Conservation (phyloP, 345 rosid genomes). For the Dimocarpus longan region DNA sequence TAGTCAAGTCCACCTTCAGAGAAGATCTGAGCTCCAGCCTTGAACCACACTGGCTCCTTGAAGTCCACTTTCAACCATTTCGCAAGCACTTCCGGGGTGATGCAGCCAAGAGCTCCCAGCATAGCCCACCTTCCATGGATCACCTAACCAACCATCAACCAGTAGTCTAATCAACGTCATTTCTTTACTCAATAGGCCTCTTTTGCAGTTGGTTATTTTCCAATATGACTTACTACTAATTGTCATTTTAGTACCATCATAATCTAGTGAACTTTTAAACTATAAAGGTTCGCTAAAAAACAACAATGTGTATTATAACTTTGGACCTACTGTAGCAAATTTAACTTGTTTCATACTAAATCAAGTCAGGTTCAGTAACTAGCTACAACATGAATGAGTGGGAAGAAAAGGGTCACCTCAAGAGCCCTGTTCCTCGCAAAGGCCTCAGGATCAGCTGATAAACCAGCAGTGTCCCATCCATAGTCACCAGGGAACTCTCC, state of each 20-base stretch:
- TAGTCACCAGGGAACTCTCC: constrained; percentile 97
- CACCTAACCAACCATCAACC: constrained; percentile 41
- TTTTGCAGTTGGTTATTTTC: no score
- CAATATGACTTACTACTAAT: no score
- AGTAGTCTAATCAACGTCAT: background rate
- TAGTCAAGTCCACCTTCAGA: constrained; percentile 98
- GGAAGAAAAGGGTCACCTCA: constrained; percentile 51
- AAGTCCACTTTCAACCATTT: constrained; percentile 82
- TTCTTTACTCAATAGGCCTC: background rate
- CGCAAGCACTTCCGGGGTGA: constrained; percentile 86
- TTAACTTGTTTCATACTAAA: no score
- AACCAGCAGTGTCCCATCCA: constrained; percentile 98
- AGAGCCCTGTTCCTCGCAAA: constrained; percentile 97
- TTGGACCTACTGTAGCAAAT: background rate
- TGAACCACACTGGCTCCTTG: constrained; percentile 99
- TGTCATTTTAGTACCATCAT: no score
- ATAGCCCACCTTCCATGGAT: constrained; percentile 98
- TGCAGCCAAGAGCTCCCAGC: constrained; percentile 96
- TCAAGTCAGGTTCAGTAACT: no score
- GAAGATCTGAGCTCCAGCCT: constrained; percentile 97
- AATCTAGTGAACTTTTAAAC: no score
- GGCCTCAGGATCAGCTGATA: constrained; percentile 96
- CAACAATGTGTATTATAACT: no score
- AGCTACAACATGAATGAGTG: no score
- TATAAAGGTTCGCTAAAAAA: no score